Conservation (phyloP, 2,329 filamentous ascomycete species). For the Helotiales sp. region DNA sequence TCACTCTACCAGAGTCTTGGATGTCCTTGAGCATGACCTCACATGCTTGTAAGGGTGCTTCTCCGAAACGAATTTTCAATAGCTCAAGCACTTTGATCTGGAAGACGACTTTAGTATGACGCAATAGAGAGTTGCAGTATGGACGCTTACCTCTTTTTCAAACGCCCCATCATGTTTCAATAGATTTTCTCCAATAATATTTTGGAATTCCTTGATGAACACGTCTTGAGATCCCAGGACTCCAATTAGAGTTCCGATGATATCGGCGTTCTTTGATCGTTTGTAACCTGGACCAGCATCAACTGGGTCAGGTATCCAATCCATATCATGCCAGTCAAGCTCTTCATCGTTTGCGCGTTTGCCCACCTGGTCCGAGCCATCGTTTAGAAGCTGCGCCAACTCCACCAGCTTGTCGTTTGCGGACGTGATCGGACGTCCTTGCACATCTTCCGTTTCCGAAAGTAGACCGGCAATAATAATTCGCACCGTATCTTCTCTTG, state of each 20-base stretch:
- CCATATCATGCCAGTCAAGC: constrained; percentile 89
- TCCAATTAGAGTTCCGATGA: constrained; percentile 87
- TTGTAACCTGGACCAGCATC: constrained; percentile 94
- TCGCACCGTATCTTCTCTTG: constrained; percentile 76
- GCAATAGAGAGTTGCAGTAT: neutral
- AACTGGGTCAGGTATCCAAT: constrained; percentile 89
- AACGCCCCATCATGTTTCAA: constrained; percentile 70
- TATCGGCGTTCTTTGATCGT: constrained; percentile 84
- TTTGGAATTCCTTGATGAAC: constrained; percentile 94
- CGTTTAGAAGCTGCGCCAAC: constrained; percentile 65
- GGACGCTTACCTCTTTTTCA: constrained; percentile 63
- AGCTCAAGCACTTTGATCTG: constrained; percentile 80
- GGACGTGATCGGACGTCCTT: constrained; percentile 43
- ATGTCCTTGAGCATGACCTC: constrained; percentile 98
- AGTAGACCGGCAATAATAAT: constrained; percentile 78
- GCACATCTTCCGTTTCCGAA: constrained; percentile 58
- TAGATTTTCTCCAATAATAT: constrained; percentile 83
- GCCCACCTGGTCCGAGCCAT: constrained; percentile 52
- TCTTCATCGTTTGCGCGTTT: constrained; percentile 67
- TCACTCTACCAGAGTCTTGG: constrained; percentile 77
- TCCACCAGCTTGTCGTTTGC: constrained; percentile 63
- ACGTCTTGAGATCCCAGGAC: constrained; percentile 87
- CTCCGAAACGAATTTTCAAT: constrained; percentile 87
- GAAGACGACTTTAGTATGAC: constrained; percentile 11
- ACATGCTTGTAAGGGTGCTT: constrained; percentile 84